phyloP scores from a whole-genome alignment of 1,284 basidiomycete genomes.

The Paramarasmius palmivorus region DNA sequence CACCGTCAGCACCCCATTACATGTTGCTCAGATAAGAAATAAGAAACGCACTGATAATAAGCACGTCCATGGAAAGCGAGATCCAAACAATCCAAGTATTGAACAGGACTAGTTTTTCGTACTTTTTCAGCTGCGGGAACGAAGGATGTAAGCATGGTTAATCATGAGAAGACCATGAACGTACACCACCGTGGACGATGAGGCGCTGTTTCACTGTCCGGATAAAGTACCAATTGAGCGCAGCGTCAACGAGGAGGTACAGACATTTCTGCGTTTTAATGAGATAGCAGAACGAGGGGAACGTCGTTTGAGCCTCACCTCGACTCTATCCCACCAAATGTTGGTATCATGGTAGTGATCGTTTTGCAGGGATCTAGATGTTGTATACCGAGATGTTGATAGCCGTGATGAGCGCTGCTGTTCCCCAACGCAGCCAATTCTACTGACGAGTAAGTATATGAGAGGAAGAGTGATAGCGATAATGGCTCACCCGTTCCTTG shows the following conservation, averaged over 20 bases:
- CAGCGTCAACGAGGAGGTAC: conserved; percentile 1
- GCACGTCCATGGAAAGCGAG: too few relatives aligned
- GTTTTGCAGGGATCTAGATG: conserved; percentile 6
- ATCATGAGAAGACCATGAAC: too few relatives aligned
- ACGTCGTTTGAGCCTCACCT: too few relatives aligned
- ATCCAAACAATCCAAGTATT: too few relatives aligned
- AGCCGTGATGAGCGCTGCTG: conserved; percentile 1
- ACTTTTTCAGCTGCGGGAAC: background rate
- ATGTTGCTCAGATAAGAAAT: too few relatives aligned
- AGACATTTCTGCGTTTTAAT: background rate
- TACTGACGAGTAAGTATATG: background rate
- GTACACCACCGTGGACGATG: conserved; percentile 5
- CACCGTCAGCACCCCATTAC: too few relatives aligned
- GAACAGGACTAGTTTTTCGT: too few relatives aligned
- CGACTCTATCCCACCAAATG: conserved; percentile 7
- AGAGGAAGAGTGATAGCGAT: too few relatives aligned
- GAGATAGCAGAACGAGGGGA: background rate
- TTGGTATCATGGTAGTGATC: conserved; percentile 2
- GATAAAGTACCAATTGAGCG: conserved; percentile 9
- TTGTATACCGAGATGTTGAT: conserved; percentile 9
- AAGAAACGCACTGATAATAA: background rate
- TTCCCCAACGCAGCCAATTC: conserved; percentile 6
- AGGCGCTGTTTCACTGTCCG: conserved; percentile 4
- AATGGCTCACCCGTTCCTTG: background rate
- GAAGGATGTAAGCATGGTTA: too few relatives aligned